Conservation (phyloP, 1,284 basidiomycete genomes). For the Ganoderma boninense region DNA sequence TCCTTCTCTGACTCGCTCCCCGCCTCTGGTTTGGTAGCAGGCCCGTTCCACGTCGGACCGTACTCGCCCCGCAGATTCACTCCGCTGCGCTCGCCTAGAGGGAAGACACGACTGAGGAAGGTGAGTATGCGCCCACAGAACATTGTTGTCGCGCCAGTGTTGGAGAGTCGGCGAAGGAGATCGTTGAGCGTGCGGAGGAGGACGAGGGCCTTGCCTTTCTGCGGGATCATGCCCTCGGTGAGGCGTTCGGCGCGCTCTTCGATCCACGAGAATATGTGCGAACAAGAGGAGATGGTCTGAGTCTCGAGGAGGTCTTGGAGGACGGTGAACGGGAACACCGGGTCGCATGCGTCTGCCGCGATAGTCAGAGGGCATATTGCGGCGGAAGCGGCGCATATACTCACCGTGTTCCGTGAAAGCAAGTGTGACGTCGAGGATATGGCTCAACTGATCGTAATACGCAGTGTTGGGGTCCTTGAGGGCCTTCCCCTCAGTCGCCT, state of each 20-base stretch:
- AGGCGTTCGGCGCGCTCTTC: conserved; percentile 72
- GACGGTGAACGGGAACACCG: conserved; percentile 64
- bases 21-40: conserved; percentile 45
- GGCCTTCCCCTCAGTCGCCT: conserved; percentile 72
- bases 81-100: conserved; percentile 88
- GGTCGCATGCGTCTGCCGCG: conserved; percentile 59
- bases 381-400: conserved; percentile 33
- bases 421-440: conserved; percentile 74
- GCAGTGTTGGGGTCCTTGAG: conserved; percentile 52
- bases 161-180: conserved; percentile 83
- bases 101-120: conserved; percentile 86
- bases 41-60: conserved; percentile 81
- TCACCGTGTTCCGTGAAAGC: conserved; percentile 78
- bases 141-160: conserved; percentile 82
- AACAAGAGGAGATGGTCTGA: conserved; percentile 83
- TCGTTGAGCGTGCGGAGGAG: conserved; percentile 89
- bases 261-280: conserved; percentile 86
- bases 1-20: background rate
- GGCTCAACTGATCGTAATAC: conserved; percentile 70
- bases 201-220: conserved; percentile 87
- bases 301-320: conserved; percentile 83
- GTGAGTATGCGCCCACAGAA: conserved; percentile 91
- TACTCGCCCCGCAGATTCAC: conserved; percentile 91
- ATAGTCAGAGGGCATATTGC: background rate
- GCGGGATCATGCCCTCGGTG: conserved; percentile 79